Percentiles rank a stretch among this genome's conserved stretches.
Evolutionary conservation across 1,139 yeast species (phyloP).

Genomic region (Yamadazyma trypodendri): DNA sequence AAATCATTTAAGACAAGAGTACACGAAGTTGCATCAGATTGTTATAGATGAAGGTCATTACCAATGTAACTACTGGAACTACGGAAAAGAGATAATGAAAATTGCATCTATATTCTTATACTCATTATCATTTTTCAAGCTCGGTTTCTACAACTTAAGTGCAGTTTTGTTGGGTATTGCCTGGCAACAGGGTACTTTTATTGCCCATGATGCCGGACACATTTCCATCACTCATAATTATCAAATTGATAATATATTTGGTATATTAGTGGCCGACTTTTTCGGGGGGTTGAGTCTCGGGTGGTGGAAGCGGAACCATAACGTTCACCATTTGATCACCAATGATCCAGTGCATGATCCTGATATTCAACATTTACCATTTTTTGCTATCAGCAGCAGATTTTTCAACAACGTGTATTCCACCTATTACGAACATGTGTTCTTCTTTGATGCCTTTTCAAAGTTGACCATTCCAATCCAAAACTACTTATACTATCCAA

Average conservation of each 20-base stretch:
- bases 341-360: constrained; percentile 94
- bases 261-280: constrained; percentile 72
- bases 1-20: constrained; percentile 50
- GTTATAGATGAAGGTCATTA: constrained; percentile 61
- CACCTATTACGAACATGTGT: constrained; percentile 68
- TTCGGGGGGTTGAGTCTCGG: constrained; percentile 87
- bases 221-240: constrained; percentile 78
- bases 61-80: constrained; percentile 71
- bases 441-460: constrained; percentile 70
- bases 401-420: constrained; percentile 70
- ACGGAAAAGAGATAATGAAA: constrained; percentile 63
- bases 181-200: constrained; percentile 89
- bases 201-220: constrained; percentile 91
- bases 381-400: constrained; percentile 79
- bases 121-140: constrained; percentile 49
- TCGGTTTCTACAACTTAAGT: constrained; percentile 49
- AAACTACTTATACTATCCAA: constrained; percentile 71
- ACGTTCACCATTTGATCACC: constrained; percentile 84
- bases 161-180: constrained; percentile 71
- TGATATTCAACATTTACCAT: constrained; percentile 89
- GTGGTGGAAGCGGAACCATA: constrained; percentile 95
- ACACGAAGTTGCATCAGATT: constrained; percentile 57
- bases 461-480: constrained; percentile 59
- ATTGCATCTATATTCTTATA: constrained; percentile 53
- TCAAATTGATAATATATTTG: constrained; percentile 73